Evolutionary conservation across 2,329 filamentous ascomycete species (phyloP).

Genomic region (Sphaerulina vaccinii): DNA sequence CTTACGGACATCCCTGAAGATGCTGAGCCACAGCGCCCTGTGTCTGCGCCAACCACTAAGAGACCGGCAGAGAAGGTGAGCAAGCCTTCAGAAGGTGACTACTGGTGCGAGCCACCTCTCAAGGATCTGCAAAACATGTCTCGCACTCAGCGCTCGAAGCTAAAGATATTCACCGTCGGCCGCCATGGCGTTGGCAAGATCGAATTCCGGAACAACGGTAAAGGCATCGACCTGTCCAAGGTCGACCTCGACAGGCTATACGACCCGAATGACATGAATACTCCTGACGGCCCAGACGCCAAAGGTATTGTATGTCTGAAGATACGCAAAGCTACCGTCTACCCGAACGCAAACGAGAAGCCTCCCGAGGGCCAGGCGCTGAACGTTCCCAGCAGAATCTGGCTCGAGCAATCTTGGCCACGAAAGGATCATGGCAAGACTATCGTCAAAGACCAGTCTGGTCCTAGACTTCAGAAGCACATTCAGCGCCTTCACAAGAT

Average conservation of each 20-base stretch:
- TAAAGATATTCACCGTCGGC: conserved; percentile 76
- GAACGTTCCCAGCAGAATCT: conserved; percentile 85
- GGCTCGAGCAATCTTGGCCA: conserved; percentile 91
- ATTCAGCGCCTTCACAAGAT: conserved; percentile 77
- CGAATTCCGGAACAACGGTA: conserved; percentile 57
- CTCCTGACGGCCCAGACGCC: conserved; percentile 4
- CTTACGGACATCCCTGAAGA: conserved; percentile 78
- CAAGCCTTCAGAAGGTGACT: conserved; percentile 58
- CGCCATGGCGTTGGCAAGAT: conserved; percentile 79
- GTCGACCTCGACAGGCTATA: conserved; percentile 79
- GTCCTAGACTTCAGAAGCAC: conserved; percentile 75
- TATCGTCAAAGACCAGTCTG: conserved; percentile 56
- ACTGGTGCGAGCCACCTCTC: conserved; percentile 80
- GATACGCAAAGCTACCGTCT: conserved; percentile 82
- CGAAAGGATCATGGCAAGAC: conserved; percentile 62
- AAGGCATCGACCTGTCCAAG: conserved; percentile 66
- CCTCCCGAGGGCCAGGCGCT: conserved; percentile 82
- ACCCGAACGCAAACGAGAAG: conserved; percentile 72
- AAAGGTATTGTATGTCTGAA: conserved; percentile 67
- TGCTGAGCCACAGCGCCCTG: conserved; percentile 41
- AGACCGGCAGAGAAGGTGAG: conserved; percentile 20
- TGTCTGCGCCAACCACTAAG: conserved; percentile 27
- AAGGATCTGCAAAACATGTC: conserved; percentile 78
- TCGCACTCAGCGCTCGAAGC: conserved; percentile 71
- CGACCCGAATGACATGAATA: conserved; percentile 46